phyloP scores from a whole-genome alignment of 192 early-diverging fungal species.

The Coemansia pectinata region DNA sequence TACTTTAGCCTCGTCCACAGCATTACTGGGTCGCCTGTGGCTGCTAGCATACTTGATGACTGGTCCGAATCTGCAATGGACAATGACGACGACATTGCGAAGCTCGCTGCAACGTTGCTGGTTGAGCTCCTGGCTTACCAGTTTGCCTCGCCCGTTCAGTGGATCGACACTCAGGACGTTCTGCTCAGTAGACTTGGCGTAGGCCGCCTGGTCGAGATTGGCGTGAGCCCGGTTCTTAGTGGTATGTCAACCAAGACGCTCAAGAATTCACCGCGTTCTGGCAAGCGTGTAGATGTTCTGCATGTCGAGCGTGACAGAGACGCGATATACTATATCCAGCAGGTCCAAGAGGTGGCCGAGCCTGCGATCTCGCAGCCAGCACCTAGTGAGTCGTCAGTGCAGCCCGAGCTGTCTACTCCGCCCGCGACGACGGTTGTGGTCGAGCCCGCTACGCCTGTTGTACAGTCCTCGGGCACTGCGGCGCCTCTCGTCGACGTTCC shows the following conservation, averaged over 20 bases:
- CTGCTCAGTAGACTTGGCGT: constrained; percentile 73
- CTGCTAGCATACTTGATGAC: constrained; percentile 66
- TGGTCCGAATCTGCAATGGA: constrained; percentile 52
- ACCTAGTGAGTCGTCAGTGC: not conserved
- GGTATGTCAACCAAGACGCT: constrained; percentile 78
- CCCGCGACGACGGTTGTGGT: constrained; percentile 55
- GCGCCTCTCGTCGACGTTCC: constrained; percentile 69
- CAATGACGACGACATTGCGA: constrained; percentile 64
- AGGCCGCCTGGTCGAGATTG: constrained; percentile 82
- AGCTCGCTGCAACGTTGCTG: constrained; percentile 74
- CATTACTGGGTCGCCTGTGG: constrained; percentile 67
- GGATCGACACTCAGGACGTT: constrained; percentile 93
- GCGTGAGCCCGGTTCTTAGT: constrained; percentile 79
- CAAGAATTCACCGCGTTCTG: not conserved
- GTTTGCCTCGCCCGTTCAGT: constrained; percentile 90
- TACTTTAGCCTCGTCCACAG: constrained; percentile 75
- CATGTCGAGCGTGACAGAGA: constrained; percentile 20
- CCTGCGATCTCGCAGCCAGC: not conserved
- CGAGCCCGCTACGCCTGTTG: constrained; percentile 11
- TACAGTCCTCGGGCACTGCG: not conserved
- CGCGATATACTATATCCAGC: constrained; percentile 14
- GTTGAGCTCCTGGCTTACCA: constrained; percentile 91
- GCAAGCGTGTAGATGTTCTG: not conserved
- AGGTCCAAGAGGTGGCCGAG: not conserved
- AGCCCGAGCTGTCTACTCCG: constrained; percentile 9